Evolutionary conservation across 2,329 filamentous ascomycete genomes (phyloP).

Genomic region (Cladosporium sp.): DNA sequence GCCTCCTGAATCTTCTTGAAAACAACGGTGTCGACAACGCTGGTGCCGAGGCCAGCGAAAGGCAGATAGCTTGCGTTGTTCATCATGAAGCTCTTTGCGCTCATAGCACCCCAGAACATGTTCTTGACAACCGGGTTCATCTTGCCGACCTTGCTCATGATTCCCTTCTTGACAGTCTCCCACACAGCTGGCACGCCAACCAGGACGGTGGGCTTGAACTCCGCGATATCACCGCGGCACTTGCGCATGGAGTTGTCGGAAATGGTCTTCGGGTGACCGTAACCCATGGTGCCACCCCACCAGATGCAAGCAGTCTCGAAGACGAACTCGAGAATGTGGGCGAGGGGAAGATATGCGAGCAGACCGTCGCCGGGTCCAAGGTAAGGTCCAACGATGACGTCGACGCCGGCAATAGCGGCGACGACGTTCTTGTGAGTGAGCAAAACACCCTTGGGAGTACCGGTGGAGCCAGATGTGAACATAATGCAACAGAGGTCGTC

Average conservation of each 20-base stretch:
- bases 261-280: conserved; percentile 84
- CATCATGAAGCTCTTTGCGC: conserved; percentile 59
- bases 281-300: conserved; percentile 88
- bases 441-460: conserved; percentile 81
- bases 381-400: conserved; percentile 70
- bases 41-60: conserved; percentile 50
- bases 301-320: conserved; percentile 88
- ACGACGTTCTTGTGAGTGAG: conserved; percentile 77
- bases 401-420: conserved; percentile 77
- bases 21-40: conserved; percentile 72
- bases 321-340: conserved; percentile 94
- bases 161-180: conserved; percentile 96
- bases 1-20: conserved; percentile 90
- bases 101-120: conserved; percentile 70
- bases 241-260: conserved; percentile 83
- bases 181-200: conserved; percentile 95
- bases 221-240: conserved; percentile 88
- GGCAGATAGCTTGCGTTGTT: conserved; percentile 44
- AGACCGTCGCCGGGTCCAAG: conserved; percentile 74
- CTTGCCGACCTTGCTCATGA: conserved; percentile 71
- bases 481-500: conserved; percentile 77
- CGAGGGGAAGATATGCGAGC: conserved; percentile 86
- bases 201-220: conserved; percentile 83
- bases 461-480: conserved; percentile 85
- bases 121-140: conserved; percentile 66